phyloP scores from a whole-genome alignment of 2,329 filamentous ascomycete genomes.

The Leptographium procerum region DNA sequence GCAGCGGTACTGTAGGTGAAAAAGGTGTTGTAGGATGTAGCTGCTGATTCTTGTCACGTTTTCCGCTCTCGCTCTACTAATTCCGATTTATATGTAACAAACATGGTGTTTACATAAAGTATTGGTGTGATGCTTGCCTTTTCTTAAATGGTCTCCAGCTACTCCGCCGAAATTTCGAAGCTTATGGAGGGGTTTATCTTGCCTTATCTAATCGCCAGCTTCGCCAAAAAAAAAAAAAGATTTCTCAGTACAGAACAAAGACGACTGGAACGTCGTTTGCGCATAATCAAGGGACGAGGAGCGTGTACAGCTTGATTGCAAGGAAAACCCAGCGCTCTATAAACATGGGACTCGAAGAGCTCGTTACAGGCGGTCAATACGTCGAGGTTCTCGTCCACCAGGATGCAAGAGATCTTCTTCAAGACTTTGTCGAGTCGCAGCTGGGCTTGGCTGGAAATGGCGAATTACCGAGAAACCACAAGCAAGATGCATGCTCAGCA shows the following conservation, averaged over 20 bases:
- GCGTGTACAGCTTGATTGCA: no score
- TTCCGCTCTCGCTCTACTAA: no score
- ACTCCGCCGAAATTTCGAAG: neutral
- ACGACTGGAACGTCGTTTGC: neutral
- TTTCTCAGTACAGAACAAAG: neutral
- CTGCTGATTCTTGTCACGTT: no score
- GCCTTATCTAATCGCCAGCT: constrained; percentile 10
- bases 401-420: neutral
- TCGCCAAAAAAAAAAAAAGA: neutral
- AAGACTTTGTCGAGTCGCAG: constrained; percentile 5
- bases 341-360: constrained; percentile 5
- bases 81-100: no score
- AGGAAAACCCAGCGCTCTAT: neutral
- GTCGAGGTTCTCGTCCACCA: constrained; percentile 4
- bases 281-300: neutral
- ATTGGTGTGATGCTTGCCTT: no score
- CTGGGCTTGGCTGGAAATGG: neutral
- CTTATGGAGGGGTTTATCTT: neutral
- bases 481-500: neutral
- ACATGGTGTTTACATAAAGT: no score
- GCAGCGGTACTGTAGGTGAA: neutral
- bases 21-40: no score
- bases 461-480: neutral
- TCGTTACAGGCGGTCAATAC: constrained; percentile 6
- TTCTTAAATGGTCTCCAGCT: no score